Conservation (phyloP, 257 asterid genomes). For the Nicotiana undulata region DNA sequence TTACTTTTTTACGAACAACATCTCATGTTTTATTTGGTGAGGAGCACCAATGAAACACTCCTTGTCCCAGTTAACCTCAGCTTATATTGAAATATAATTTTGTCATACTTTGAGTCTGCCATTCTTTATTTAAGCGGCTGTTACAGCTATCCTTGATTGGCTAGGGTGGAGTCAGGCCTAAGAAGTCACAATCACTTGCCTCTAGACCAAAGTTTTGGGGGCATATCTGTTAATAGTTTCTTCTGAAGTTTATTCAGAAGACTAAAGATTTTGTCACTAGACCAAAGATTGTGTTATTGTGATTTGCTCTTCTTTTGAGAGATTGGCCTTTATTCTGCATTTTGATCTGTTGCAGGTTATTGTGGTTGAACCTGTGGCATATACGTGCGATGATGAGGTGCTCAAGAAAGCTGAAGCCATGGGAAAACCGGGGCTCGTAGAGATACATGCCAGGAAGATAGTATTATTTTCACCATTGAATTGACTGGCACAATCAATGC, state of each 20-base stretch:
- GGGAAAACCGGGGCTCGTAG: constrained; percentile 68
- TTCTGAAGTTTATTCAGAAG: background rate
- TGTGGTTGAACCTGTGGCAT: constrained; percentile 74
- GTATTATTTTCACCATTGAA: constrained; percentile 78
- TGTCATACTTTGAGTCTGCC: background rate
- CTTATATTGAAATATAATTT: background rate
- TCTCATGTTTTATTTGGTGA: background rate
- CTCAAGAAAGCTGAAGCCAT: constrained; percentile 74
- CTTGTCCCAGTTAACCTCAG: background rate
- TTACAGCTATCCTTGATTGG: background rate
- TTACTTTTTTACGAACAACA: background rate
- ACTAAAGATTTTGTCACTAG: too few species aligned
- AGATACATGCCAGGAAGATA: constrained; percentile 58
- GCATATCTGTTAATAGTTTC: background rate
- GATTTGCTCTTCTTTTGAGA: too few species aligned
- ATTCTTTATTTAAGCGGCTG: background rate
- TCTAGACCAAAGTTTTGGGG: too few species aligned
- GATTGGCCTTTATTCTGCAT: background rate
- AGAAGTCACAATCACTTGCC: background rate
- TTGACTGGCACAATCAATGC: constrained; percentile 76
- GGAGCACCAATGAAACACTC: background rate
- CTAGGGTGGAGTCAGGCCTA: background rate
- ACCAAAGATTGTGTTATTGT: too few species aligned
- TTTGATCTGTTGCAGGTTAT: constrained; percentile 33
- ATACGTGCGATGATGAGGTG: constrained; percentile 84